Conservation (phyloP, 805 yeast genomes). For the Priceomyces fermenticarens region DNA sequence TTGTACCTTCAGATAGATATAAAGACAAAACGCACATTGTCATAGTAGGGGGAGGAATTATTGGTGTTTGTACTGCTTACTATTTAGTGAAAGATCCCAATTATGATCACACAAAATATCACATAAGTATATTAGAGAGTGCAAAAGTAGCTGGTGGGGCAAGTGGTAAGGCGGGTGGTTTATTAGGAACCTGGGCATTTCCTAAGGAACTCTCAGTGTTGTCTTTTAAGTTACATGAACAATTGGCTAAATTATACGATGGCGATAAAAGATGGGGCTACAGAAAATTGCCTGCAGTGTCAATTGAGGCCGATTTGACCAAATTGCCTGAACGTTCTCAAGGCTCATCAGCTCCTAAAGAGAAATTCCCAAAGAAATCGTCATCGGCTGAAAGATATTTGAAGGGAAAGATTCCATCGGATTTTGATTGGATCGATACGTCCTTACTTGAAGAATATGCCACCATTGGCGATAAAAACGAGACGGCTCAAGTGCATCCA, state of each 20-base stretch:
- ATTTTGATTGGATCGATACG: constrained; percentile 73
- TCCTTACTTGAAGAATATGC: constrained; percentile 70
- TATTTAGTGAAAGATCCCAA: constrained; percentile 80
- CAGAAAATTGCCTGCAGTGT: constrained; percentile 80
- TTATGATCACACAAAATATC: constrained; percentile 68
- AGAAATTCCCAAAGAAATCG: constrained; percentile 37
- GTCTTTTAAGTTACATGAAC: constrained; percentile 81
- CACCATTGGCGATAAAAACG: constrained; percentile 74
- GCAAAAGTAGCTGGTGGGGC: constrained; percentile 97
- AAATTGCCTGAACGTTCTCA: constrained; percentile 22
- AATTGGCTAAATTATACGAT: constrained; percentile 69
- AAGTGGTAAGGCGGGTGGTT: constrained; percentile 95
- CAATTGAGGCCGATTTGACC: constrained; percentile 77
- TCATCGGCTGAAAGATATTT: constrained; percentile 25
- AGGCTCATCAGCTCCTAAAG: constrained; percentile 10
- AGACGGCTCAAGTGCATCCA: constrained; percentile 97
- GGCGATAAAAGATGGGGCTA: constrained; percentile 95
- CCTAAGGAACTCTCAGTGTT: constrained; percentile 92
- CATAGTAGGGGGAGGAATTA: constrained; percentile 92
- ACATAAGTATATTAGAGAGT: constrained; percentile 82
- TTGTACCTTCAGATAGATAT: constrained; percentile 47
- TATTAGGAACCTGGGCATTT: constrained; percentile 93
- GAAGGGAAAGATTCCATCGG: constrained; percentile 46
- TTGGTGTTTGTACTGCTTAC: constrained; percentile 94
- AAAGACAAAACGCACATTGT: constrained; percentile 72